phyloP scores from a whole-genome alignment of 305 asterid species.

The Solanum hybrid region DNA sequence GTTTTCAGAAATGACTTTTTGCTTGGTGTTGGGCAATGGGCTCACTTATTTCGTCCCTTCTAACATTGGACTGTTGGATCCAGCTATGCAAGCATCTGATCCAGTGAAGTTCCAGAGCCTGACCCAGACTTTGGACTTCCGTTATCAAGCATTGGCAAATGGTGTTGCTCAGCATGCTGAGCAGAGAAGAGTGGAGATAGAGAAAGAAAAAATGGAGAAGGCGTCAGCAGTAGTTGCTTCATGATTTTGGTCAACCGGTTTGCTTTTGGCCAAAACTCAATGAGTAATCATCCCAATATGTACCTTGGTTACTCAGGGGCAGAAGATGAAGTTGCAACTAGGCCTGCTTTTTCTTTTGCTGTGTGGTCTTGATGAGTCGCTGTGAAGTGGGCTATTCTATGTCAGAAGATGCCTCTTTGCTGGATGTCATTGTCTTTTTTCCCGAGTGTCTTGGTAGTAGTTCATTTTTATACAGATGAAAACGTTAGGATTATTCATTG shows the following conservation, averaged over 20 bases:
- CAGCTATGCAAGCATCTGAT: conserved; percentile 81
- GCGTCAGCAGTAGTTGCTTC: conserved; percentile 43
- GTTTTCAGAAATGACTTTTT: background rate
- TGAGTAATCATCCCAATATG: conserved; percentile 12
- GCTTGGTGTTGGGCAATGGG: background rate
- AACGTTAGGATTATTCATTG: conserved; percentile 6
- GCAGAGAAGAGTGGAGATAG: conserved; percentile 66
- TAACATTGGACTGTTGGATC: conserved; percentile 5
- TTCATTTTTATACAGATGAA: conserved; percentile 7
- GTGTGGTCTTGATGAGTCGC: background rate
- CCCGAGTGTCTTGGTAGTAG: background rate
- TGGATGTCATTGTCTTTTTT: background rate
- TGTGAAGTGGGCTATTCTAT: background rate
- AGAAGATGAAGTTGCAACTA: conserved; percentile 22
- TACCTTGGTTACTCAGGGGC: background rate
- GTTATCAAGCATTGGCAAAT: conserved; percentile 79
- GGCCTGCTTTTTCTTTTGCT: conserved; percentile 2
- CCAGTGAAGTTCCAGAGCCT: conserved; percentile 84
- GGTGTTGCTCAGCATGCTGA: conserved; percentile 98
- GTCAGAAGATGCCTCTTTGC: conserved; percentile 8
- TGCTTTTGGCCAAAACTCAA: conserved; percentile 3
- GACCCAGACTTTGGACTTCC: conserved; percentile 73
- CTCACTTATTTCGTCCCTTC: conserved; percentile 5
- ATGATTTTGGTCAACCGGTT: conserved; percentile 14
- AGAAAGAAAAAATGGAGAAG: conserved; percentile 69